Evolutionary conservation across 495 filamentous ascomycete species (phyloP).

Genomic region (Aspergillus panamensis): DNA sequence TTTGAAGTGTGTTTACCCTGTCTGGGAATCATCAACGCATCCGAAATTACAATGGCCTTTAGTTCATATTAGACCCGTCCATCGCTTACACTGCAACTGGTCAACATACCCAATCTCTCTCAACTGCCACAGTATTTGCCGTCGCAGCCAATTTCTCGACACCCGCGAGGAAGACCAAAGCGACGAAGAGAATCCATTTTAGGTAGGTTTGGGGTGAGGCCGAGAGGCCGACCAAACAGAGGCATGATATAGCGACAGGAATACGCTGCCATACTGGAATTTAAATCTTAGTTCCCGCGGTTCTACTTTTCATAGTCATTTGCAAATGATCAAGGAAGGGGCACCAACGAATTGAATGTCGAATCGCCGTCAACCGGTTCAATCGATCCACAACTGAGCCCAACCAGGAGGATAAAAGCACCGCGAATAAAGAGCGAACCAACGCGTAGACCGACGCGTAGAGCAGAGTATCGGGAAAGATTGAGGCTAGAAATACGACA

Average conservation of each 20-base stretch:
- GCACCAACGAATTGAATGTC: constrained; percentile 47
- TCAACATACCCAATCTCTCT: constrained; percentile 59
- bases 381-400: constrained; percentile 43
- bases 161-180: constrained; percentile 50
- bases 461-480: constrained; percentile 53
- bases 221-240: constrained; percentile 28
- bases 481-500: constrained; percentile 57
- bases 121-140: constrained; percentile 59
- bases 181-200: constrained; percentile 37
- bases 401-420: constrained; percentile 40
- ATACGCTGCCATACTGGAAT: constrained; percentile 36
- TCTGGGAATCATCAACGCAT: constrained; percentile 32
- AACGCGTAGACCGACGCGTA: constrained; percentile 42
- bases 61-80: not conserved
- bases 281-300: not conserved
- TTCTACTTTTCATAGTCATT: not conserved
- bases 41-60: constrained; percentile 44
- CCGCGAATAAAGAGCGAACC: constrained; percentile 27
- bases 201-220: constrained; percentile 7
- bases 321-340: not conserved
- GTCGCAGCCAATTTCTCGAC: constrained; percentile 53
- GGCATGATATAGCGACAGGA: constrained; percentile 38
- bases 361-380: constrained; percentile 47
- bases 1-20: constrained; percentile 26
- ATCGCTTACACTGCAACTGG: not conserved